A percentile compares a stretch with the other conserved stretches of the same genome.
These are phyloP conservation scores for Pleomassaria siparia DNA, from an alignment of 2,329 filamentous ascomycete genomes.

Conservation along the genomic window DNA sequence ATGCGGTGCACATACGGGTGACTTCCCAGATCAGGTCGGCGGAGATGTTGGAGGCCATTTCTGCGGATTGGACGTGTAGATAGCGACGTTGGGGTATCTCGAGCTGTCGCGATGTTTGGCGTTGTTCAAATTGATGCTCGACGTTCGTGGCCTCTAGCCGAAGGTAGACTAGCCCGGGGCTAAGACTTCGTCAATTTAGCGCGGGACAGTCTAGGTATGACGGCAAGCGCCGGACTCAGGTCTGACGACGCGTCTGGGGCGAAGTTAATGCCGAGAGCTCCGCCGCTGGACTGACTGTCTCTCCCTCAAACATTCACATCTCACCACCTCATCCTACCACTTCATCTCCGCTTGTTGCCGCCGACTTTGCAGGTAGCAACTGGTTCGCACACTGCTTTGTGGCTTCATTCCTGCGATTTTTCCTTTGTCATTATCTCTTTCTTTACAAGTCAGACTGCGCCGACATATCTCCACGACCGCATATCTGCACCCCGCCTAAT, in stretches of 20 bases:
- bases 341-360: neutral
- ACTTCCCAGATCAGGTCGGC: slow-evolving; percentile 93
- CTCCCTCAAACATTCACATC: neutral
- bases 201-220: too few species aligned
- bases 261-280: slow-evolving; percentile 11
- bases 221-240: slow-evolving; percentile 1
- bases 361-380: neutral
- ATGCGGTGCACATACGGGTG: slow-evolving; percentile 71
- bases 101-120: neutral
- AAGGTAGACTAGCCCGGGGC: too few species aligned
- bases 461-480: neutral
- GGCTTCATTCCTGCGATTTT: neutral
- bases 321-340: neutral
- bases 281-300: slow-evolving; percentile 1
- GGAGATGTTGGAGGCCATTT: slow-evolving; percentile 67
- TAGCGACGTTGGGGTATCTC: neutral
- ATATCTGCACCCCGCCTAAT: slow-evolving; percentile 1
- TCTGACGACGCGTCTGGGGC: slow-evolving; percentile 6
- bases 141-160: too few species aligned
- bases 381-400: neutral
- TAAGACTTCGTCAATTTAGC: too few species aligned
- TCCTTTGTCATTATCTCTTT: neutral
- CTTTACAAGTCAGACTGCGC: neutral
- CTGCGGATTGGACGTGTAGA: slow-evolving; percentile 18
- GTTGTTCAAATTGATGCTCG: too few species aligned